Evolutionary conservation across 1,284 basidiomycete species (phyloP).

Genomic region (Cutaneotrichosporon arboriforme): DNA sequence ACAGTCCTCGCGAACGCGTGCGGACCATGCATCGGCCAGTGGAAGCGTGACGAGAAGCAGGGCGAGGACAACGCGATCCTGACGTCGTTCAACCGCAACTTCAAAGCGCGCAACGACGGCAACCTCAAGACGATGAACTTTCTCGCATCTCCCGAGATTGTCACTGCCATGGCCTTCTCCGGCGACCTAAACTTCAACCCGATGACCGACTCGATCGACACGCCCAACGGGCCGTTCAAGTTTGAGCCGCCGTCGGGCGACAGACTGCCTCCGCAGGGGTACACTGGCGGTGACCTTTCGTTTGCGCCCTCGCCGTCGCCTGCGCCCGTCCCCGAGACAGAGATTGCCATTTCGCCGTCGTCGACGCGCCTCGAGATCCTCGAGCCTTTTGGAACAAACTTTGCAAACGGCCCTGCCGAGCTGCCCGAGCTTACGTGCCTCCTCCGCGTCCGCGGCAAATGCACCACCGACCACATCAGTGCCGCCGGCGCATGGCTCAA

Average conservation of each 20-base stretch:
- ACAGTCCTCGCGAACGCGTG: slow-evolving; percentile 96
- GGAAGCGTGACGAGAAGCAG: slow-evolving; percentile 88
- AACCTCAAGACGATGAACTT: slow-evolving; percentile 85
- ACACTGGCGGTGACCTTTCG: slow-evolving; percentile 66
- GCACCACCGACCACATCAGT: slow-evolving; percentile 96
- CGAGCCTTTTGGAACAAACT: slow-evolving; percentile 78
- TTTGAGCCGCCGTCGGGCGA: slow-evolving; percentile 80
- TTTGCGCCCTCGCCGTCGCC: slow-evolving; percentile 78
- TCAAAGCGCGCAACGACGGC: slow-evolving; percentile 96
- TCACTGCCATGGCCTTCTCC: slow-evolving; percentile 95
- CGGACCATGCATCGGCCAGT: slow-evolving; percentile 98
- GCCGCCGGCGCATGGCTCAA: slow-evolving; percentile 97
- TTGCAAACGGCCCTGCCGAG: slow-evolving; percentile 63
- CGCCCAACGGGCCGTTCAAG: slow-evolving; percentile 75
- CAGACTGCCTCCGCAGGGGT: slow-evolving; percentile 78
- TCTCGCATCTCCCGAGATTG: slow-evolving; percentile 92
- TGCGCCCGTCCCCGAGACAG: slow-evolving; percentile 66
- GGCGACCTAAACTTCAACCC: slow-evolving; percentile 93
- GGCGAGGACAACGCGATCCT: slow-evolving; percentile 93
- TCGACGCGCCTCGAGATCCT: slow-evolving; percentile 83
- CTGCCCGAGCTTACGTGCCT: slow-evolving; percentile 75
- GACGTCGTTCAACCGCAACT: slow-evolving; percentile 96
- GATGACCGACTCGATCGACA: slow-evolving; percentile 69
- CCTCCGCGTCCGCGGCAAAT: slow-evolving; percentile 91
- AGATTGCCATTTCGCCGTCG: slow-evolving; percentile 70